phyloP scores from a whole-genome alignment of 139 green algal species.

The Nannochloris sp. region DNA sequence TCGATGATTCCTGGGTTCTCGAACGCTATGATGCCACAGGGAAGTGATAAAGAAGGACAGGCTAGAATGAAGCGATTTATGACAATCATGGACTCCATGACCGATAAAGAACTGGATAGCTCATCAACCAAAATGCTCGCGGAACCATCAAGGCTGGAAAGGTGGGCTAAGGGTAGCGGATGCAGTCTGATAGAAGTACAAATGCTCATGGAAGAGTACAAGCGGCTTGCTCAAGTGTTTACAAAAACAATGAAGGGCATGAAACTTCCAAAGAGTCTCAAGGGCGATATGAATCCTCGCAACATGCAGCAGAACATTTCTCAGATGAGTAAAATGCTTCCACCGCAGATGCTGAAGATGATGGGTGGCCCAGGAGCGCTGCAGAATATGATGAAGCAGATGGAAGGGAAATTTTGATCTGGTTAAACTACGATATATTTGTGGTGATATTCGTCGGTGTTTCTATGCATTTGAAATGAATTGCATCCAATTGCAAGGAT shows the following conservation, averaged over 20 bases:
- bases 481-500: conserved; percentile 2
- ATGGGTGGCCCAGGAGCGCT: conserved; percentile 84
- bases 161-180: conserved; percentile 19
- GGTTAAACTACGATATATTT: background rate
- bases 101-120: conserved; percentile 68
- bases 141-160: conserved; percentile 15
- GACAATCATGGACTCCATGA: conserved; percentile 98
- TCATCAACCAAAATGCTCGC: conserved; percentile 39
- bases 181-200: conserved; percentile 39
- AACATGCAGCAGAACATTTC: conserved; percentile 52
- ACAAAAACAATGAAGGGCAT: conserved; percentile 76
- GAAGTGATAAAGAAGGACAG: conserved; percentile 76
- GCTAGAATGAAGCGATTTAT: conserved; percentile 85
- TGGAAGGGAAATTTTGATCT: conserved; percentile 55
- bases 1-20: conserved; percentile 91
- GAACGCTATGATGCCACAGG: conserved; percentile 60
- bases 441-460: background rate
- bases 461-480: background rate
- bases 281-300: conserved; percentile 62
- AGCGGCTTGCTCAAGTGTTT: conserved; percentile 79
- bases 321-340: conserved; percentile 81
- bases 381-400: conserved; percentile 71
- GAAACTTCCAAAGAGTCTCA: conserved; percentile 78
- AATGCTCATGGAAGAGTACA: conserved; percentile 84
- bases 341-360: conserved; percentile 88